Percentiles rank a stretch among this genome's conserved stretches.
Conservation (phyloP, 345 rosid genomes). For the Dipteronia sinensis region DNA sequence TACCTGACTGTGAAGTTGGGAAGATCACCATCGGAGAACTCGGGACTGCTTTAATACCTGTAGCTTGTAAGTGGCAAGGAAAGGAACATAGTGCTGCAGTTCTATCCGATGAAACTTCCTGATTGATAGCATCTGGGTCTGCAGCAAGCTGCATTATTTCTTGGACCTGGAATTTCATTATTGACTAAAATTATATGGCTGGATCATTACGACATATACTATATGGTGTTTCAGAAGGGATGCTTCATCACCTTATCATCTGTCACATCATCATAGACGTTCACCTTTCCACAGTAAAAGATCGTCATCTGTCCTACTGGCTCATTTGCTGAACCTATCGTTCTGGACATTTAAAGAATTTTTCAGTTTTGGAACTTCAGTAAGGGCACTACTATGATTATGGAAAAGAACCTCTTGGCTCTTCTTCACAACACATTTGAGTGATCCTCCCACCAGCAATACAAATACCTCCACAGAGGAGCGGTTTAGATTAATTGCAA, state of each 20-base stretch:
- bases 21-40: slow-evolving; percentile 18
- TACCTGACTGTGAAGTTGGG: slow-evolving; percentile 34
- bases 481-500: slow-evolving; percentile 6
- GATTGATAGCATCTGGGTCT: slow-evolving; percentile 26
- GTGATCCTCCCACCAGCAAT: not conserved
- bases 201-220: not conserved
- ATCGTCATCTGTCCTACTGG: slow-evolving; percentile 42
- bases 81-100: slow-evolving; percentile 26
- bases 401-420: not conserved
- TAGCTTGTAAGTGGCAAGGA: slow-evolving; percentile 32
- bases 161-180: slow-evolving; percentile 36
- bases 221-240: slow-evolving; percentile 6
- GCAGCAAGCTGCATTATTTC: slow-evolving; percentile 46
- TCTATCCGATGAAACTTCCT: slow-evolving; percentile 26
- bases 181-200: slow-evolving; percentile 15
- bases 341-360: slow-evolving; percentile 28
- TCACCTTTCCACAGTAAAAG: slow-evolving; percentile 49
- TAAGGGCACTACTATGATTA: not conserved
- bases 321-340: slow-evolving; percentile 23
- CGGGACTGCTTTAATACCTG: slow-evolving; percentile 25
- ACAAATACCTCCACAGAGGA: not conserved
- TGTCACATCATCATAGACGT: slow-evolving; percentile 42
- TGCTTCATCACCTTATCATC: slow-evolving; percentile 32
- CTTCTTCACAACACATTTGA: slow-evolving; percentile 5
- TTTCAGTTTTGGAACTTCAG: slow-evolving; percentile 26